Percentiles rank a stretch among this genome's conserved stretches.
Conservation (phyloP, 1,284 basidiomycete species). For the Leucoagaricus sp. region DNA sequence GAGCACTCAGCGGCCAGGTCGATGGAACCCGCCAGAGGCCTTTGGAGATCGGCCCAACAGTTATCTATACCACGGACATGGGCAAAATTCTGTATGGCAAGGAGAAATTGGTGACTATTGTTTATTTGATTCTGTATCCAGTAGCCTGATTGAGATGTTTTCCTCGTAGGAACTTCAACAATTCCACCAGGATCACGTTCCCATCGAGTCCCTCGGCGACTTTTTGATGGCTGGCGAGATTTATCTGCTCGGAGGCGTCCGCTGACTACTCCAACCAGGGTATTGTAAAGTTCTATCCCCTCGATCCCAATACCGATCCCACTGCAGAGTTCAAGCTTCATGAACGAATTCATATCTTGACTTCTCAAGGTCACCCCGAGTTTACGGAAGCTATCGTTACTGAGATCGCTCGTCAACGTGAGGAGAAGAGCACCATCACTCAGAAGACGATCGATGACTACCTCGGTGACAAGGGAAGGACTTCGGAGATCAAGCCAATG, state of each 20-base stretch:
- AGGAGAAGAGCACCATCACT: not conserved
- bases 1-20: not conserved
- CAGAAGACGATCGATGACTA: not conserved
- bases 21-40: not conserved
- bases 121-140: not conserved
- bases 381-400: not conserved
- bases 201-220: not conserved
- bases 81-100: not conserved
- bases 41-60: not conserved
- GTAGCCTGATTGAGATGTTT: not conserved
- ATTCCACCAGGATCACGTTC: constrained; percentile 1
- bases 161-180: not conserved
- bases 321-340: not conserved
- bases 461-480: not conserved
- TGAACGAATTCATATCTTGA: constrained; percentile 1
- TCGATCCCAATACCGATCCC: not conserved
- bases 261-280: not conserved
- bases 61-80: not conserved
- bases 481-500: not conserved
- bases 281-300: not conserved
- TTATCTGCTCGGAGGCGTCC: not conserved
- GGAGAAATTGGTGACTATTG: not conserved
- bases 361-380: not conserved
- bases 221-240: not conserved
- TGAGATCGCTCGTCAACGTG: not conserved